A percentile compares a stretch with the other conserved stretches of the same genome.
These are phyloP conservation scores for Leonotis leonurus DNA, from an alignment of 257 asterid species.

Conservation along the genomic window DNA sequence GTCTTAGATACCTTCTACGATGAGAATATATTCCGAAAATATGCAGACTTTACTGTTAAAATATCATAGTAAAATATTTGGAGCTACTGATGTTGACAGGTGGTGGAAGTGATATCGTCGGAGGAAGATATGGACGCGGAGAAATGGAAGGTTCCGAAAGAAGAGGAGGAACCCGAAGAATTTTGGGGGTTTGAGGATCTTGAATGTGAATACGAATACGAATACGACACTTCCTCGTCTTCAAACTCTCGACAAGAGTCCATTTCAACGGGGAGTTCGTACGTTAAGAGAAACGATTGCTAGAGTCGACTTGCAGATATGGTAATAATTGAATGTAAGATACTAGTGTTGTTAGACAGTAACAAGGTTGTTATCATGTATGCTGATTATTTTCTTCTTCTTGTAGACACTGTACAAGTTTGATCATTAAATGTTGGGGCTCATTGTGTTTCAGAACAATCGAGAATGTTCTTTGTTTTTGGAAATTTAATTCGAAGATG, in stretches of 20 bases:
- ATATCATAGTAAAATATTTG: background rate
- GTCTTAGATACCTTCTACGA: constrained; percentile 4
- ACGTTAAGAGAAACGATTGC: constrained; percentile 7
- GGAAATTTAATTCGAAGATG: background rate
- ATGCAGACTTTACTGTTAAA: background rate
- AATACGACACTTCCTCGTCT: constrained; percentile 38
- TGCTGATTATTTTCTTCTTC: background rate
- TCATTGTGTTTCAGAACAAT: background rate
- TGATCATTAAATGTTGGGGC: background rate
- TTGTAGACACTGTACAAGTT: constrained; percentile 15
- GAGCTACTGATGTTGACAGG: constrained; percentile 27
- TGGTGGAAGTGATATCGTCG: constrained; percentile 45
- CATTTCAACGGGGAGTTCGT: constrained; percentile 38
- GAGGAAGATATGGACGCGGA: constrained; percentile 53
- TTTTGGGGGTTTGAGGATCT: constrained; percentile 93
- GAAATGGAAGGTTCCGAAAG: constrained; percentile 70
- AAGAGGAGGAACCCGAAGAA: constrained; percentile 61
- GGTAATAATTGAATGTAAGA: background rate
- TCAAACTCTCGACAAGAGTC: constrained; percentile 51
- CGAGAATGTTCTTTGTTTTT: background rate
- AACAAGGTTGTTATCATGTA: constrained; percentile 1
- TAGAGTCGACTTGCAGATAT: constrained; percentile 24
- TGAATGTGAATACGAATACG: constrained; percentile 47
- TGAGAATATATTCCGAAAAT: constrained; percentile 1
- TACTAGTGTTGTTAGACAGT: constrained; percentile 2